phyloP scores from a whole-genome alignment of 1,284 basidiomycete genomes.

The Crepidotus sp. region DNA sequence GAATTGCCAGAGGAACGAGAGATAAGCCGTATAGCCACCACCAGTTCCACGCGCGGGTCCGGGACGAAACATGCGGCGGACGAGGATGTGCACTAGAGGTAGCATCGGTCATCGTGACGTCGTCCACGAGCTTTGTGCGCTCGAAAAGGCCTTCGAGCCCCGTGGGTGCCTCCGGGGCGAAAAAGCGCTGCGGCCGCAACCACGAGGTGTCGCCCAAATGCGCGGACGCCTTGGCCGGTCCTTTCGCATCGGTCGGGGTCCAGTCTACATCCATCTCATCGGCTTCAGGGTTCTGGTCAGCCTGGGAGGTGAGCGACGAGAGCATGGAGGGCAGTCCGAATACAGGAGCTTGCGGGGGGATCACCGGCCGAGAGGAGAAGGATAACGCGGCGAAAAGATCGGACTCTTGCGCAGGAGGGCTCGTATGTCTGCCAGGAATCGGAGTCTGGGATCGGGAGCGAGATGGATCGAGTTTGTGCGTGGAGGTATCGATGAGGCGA shows the following conservation, averaged over 20 bases:
- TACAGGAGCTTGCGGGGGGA: slow-evolving; percentile 33
- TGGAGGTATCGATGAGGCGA: slow-evolving; percentile 51
- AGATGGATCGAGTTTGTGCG: slow-evolving; percentile 24
- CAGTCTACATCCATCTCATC: slow-evolving; percentile 51
- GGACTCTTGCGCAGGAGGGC: slow-evolving; percentile 34
- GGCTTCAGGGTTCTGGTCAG: slow-evolving; percentile 29
- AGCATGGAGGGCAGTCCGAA: slow-evolving; percentile 59
- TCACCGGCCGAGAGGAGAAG: slow-evolving; percentile 52
- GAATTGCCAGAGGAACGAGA: slow-evolving; percentile 26
- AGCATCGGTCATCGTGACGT: slow-evolving; percentile 20
- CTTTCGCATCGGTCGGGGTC: slow-evolving; percentile 42
- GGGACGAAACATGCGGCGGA: too few species aligned
- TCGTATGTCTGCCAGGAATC: slow-evolving; percentile 22
- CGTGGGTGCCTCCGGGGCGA: slow-evolving; percentile 67
- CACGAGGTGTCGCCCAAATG: slow-evolving; percentile 34
- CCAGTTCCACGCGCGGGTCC: slow-evolving; percentile 26
- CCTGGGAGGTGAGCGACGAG: slow-evolving; percentile 20
- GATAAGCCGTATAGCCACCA: slow-evolving; percentile 30
- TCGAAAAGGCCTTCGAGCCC: slow-evolving; percentile 70
- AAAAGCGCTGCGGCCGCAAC: slow-evolving; percentile 64
- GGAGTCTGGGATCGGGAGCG: slow-evolving; percentile 33
- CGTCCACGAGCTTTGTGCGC: slow-evolving; percentile 48
- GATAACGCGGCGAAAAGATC: slow-evolving; percentile 54
- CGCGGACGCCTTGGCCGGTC: slow-evolving; percentile 17
- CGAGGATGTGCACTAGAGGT: slow-evolving; percentile 1